Evolutionary conservation across 1,139 yeast species (phyloP).

Genomic region (Kodamaea plutei): DNA sequence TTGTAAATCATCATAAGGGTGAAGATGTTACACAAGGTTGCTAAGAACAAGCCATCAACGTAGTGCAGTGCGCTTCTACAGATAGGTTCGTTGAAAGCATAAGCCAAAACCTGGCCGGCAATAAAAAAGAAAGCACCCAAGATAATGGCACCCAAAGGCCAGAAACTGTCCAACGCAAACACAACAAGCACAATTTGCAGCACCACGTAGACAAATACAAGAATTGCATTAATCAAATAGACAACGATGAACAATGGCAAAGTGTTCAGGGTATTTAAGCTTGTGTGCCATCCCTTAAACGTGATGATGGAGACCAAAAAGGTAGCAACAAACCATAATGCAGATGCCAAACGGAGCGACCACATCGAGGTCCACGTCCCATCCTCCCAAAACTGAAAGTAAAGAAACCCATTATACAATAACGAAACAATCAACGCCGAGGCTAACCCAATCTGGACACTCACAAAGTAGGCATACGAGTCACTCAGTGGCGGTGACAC

Average conservation of each 20-base stretch:
- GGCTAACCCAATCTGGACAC: constrained; percentile 71
- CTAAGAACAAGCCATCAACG: constrained; percentile 85
- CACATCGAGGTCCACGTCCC: constrained; percentile 69
- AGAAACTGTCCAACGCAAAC: constrained; percentile 65
- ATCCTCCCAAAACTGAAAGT: constrained; percentile 92
- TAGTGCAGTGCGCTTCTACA: constrained; percentile 79
- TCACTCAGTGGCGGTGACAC: constrained; percentile 81
- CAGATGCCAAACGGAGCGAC: constrained; percentile 46
- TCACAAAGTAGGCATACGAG: constrained; percentile 77
- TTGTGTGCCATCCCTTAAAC: constrained; percentile 62
- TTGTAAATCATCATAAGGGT: constrained; percentile 93
- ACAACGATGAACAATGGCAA: constrained; percentile 63
- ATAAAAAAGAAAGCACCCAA: constrained; percentile 70
- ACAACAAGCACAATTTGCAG: constrained; percentile 71
- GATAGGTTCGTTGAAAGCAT: constrained; percentile 60
- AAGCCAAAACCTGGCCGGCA: constrained; percentile 74
- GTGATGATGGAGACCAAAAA: constrained; percentile 69
- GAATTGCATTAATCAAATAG: constrained; percentile 66
- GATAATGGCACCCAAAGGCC: constrained; percentile 83
- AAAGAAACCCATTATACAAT: constrained; percentile 69
- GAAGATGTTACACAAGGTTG: constrained; percentile 72
- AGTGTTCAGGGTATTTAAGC: constrained; percentile 44
- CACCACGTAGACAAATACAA: constrained; percentile 57
- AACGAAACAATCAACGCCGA: constrained; percentile 69
- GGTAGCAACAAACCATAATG: constrained; percentile 54